Evolutionary conservation across 108 stramenopile species (phyloP).

Genomic region (Discostella pseudostelligera): DNA sequence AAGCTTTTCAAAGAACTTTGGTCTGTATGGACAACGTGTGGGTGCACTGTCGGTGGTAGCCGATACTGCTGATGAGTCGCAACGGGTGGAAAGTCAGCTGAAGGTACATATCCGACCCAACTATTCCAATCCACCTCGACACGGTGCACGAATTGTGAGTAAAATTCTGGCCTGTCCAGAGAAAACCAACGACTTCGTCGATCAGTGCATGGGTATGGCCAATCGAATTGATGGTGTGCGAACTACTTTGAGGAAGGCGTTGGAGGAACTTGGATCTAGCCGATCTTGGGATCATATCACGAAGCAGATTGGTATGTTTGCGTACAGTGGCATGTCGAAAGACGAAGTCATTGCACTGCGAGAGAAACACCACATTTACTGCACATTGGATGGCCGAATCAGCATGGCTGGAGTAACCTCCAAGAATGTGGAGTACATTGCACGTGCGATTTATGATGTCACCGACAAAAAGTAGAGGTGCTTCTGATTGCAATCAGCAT

Average conservation of each 20-base stretch:
- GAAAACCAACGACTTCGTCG: constrained; percentile 80
- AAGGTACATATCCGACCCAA: constrained; percentile 96
- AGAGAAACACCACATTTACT: constrained; percentile 94
- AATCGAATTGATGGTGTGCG: constrained; percentile 95
- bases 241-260: constrained; percentile 53
- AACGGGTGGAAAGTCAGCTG: constrained; percentile 91
- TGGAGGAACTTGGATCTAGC: constrained; percentile 81
- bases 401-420: constrained; percentile 97
- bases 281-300: constrained; percentile 97
- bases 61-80: constrained; percentile 84
- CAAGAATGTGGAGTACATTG: constrained; percentile 95
- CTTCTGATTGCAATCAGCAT: background rate
- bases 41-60: constrained; percentile 94
- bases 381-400: constrained; percentile 97
- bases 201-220: constrained; percentile 97
- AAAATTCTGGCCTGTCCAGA: constrained; percentile 83
- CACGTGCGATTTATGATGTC: constrained; percentile 91
- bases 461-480: constrained; percentile 57
- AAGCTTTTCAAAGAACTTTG: constrained; percentile 99
- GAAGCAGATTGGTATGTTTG: constrained; percentile 99
- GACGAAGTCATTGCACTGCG: constrained; percentile 90
- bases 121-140: constrained; percentile 98
- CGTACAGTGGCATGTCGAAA: constrained; percentile 90
- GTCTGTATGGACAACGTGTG: constrained; percentile 97
- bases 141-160: constrained; percentile 94